Conservation (phyloP, 164 flowering plant species). For the Akebia trifoliata region DNA sequence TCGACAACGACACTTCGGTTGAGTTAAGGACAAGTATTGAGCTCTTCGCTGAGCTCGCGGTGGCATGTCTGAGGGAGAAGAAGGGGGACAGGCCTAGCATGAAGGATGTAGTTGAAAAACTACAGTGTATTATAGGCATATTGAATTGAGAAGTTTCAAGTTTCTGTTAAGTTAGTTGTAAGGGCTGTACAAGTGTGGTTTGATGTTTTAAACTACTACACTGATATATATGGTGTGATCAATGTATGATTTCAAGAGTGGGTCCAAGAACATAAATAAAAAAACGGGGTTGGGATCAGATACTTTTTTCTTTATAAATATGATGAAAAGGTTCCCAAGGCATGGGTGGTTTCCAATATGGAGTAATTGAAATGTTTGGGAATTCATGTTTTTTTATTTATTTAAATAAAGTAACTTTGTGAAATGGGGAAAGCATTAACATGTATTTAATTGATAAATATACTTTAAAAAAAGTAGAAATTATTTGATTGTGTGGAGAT, state of each 20-base stretch:
- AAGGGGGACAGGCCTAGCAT: constrained; percentile 57
- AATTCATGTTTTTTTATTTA: not conserved
- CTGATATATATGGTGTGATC: not conserved
- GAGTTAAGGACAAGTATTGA: constrained; percentile 20
- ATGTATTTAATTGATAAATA: no score
- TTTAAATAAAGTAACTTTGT: constrained; percentile 1
- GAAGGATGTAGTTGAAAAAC: constrained; percentile 51
- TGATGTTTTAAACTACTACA: not conserved
- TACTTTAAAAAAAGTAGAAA: no score
- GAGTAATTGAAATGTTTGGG: not conserved
- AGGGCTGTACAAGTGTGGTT: not conserved
- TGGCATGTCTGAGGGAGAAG: constrained; percentile 52
- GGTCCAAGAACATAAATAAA: not conserved
- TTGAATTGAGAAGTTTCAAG: constrained; percentile 15
- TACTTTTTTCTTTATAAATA: not conserved
- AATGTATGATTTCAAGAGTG: not conserved
- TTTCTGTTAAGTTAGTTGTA: not conserved
- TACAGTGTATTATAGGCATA: constrained; percentile 29
- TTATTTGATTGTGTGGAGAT: no score
- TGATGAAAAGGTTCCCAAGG: not conserved
- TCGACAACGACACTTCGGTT: constrained; percentile 20
- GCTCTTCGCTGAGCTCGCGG: constrained; percentile 42
- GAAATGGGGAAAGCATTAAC: constrained; percentile 11
- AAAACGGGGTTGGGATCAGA: not conserved
- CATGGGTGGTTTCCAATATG: not conserved